These are phyloP conservation scores for Bisporella sp. DNA, from an alignment of 2,329 filamentous ascomycete genomes.

Conservation along the genomic window DNA sequence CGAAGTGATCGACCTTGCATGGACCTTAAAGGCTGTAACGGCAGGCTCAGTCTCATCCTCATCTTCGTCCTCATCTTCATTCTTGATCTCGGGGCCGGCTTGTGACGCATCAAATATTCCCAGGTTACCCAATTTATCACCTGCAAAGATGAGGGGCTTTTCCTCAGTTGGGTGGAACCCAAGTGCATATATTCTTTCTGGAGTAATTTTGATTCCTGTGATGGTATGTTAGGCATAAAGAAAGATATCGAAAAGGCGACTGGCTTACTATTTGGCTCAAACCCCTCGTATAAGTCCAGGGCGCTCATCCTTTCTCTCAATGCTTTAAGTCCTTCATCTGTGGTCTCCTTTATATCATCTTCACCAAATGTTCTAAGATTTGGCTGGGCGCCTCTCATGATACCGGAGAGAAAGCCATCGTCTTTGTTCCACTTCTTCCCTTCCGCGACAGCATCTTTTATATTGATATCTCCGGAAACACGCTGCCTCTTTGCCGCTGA, in stretches of 20 bases:
- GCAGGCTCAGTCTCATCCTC: slow-evolving; percentile 60
- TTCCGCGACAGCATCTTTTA: slow-evolving; percentile 72
- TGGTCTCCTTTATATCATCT: slow-evolving; percentile 75
- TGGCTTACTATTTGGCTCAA: slow-evolving; percentile 65
- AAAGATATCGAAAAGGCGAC: background rate
- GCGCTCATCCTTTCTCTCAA: slow-evolving; percentile 71
- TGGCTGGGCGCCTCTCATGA: slow-evolving; percentile 65
- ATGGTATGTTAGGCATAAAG: slow-evolving; percentile 1
- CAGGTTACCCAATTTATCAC: slow-evolving; percentile 86
- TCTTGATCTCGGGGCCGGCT: slow-evolving; percentile 44
- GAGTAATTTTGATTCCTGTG: slow-evolving; percentile 81
- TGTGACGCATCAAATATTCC: slow-evolving; percentile 89
- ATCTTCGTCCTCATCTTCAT: slow-evolving; percentile 61
- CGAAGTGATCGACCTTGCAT: slow-evolving; percentile 79
- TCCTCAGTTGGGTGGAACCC: slow-evolving; percentile 81
- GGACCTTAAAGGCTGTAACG: slow-evolving; percentile 86
- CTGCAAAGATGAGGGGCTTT: slow-evolving; percentile 85
- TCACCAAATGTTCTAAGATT: slow-evolving; percentile 79
- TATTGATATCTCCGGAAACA: slow-evolving; percentile 59
- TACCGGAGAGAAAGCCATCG: slow-evolving; percentile 56
- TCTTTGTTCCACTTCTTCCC: slow-evolving; percentile 69
- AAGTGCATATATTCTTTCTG: slow-evolving; percentile 79
- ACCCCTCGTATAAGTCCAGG: slow-evolving; percentile 75
- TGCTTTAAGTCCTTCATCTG: slow-evolving; percentile 66
- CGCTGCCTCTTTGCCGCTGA: slow-evolving; percentile 56